phyloP scores from a whole-genome alignment of 2,329 filamentous ascomycete species.

The Trichoderma koningii region DNA sequence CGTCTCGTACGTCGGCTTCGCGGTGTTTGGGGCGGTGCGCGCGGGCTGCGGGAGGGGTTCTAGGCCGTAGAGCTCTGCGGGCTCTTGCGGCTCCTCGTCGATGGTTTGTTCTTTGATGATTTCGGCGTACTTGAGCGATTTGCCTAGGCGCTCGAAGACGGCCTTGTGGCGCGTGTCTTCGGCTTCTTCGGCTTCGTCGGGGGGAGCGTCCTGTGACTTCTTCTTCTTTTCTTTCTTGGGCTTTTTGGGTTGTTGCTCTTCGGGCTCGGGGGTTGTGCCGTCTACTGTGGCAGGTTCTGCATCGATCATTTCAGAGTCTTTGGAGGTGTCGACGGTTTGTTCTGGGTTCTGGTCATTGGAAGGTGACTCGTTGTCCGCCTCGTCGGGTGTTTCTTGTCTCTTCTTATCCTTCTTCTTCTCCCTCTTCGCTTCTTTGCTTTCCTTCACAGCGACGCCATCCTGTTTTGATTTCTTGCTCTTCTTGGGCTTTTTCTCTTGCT shows the following conservation, averaged over 20 bases:
- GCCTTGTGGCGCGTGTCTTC: slow-evolving; percentile 49
- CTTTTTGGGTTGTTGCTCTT: slow-evolving; percentile 28
- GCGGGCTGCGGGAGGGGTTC: slow-evolving; percentile 80
- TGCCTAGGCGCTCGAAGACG: slow-evolving; percentile 58
- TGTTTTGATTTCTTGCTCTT: slow-evolving; percentile 41
- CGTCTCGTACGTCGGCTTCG: slow-evolving; percentile 71
- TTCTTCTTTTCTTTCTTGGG: slow-evolving; percentile 36
- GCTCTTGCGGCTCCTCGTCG: slow-evolving; percentile 44
- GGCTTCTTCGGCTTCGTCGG: slow-evolving; percentile 34
- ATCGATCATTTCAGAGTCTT: slow-evolving; percentile 27
- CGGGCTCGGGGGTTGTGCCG: slow-evolving; percentile 10
- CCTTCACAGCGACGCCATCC: background rate
- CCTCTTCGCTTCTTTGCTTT: slow-evolving; percentile 41
- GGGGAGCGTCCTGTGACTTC: slow-evolving; percentile 32
- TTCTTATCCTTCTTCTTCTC: slow-evolving; percentile 30
- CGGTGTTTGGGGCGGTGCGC: slow-evolving; percentile 57
- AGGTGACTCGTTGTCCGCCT: slow-evolving; percentile 30
- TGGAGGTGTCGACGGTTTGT: background rate
- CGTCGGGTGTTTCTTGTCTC: background rate
- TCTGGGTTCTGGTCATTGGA: slow-evolving; percentile 14
- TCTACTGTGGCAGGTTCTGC: background rate
- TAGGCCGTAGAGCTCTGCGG: slow-evolving; percentile 62
- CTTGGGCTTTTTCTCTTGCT: slow-evolving; percentile 36
- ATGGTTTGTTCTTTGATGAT: slow-evolving; percentile 39
- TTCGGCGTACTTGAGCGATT: slow-evolving; percentile 54